Evolutionary conservation across 169 alveolate genomes (phyloP), one percentile per base, ranked within the genome.

Genomic region (Plasmodium ovale): DNA sequence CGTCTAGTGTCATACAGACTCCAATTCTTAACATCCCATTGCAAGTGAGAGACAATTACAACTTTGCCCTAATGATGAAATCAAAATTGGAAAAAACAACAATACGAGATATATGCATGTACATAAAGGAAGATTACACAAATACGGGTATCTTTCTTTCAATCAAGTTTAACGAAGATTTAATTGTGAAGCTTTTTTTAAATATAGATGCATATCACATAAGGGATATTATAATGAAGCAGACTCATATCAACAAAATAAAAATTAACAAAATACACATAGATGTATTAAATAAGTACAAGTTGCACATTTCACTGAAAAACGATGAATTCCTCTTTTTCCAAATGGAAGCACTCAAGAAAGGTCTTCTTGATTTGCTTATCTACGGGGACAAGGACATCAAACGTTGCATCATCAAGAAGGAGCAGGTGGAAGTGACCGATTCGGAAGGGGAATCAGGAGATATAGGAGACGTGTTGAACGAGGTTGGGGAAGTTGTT

Each of bases 11-110:
- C 58, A 98, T 99, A 9, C 95, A 96, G 42, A 98, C 99, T 12
- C 99, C 99, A 7, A 95, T 98, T 47, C 97, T 98, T 44, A 95
- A 97, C 51, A 99, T 98, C n/a, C 95, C 95, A 16, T 65, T 87
- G 67, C 56, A 85, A 82, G 92, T 85, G 42, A 92, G 72, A 31
- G 85, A 62, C 65, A 87, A 87, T 42, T 94, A 93, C 77, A 90
- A 77, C 21, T 82, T 92, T 29, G 99, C 99, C 10, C 92, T 97
- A 72, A 94, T 95, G 71, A 97, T 97, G 19, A 96, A 97, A 93
- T 96, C 98, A 0, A 87, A 96, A 88, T 94, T 98, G 21, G 99
- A 98, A 67, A 94, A 94, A 82, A 96, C 97, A 0, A 87, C 95
- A 27, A 91, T 97, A 73, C 95, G 96, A 33, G 95, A 96, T 87